These are phyloP conservation scores for Quercus lobata DNA, from an alignment of 331 rosid genomes.

Conservation along the genomic window DNA sequence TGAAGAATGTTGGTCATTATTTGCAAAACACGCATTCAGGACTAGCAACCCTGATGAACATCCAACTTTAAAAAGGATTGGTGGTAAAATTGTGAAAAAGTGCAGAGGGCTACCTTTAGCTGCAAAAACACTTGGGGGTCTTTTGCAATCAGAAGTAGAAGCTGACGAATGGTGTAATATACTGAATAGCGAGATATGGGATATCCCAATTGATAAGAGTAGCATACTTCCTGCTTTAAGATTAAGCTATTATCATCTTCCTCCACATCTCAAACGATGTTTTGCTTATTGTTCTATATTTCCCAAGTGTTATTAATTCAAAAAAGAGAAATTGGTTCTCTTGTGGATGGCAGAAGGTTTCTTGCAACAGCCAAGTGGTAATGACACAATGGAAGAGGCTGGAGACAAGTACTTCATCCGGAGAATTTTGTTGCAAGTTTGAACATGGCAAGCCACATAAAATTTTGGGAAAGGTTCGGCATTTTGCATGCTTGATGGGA, in stretches of 20 bases:
- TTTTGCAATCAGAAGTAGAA: neutral
- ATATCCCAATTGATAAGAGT: slow-evolving; percentile 21
- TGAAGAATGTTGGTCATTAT: too few species aligned
- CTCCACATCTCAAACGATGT: slow-evolving; percentile 35
- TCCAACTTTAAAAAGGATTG: too few species aligned
- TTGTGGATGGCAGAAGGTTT: slow-evolving; percentile 45
- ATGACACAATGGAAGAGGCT: slow-evolving; percentile 26
- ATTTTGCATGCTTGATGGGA: slow-evolving; percentile 26
- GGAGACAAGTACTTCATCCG: slow-evolving; percentile 31
- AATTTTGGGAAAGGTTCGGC: slow-evolving; percentile 25
- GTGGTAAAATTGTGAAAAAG: too few species aligned
- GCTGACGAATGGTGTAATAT: slow-evolving; percentile 27
- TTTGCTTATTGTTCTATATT: slow-evolving; percentile 52
- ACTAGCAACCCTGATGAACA: too few species aligned
- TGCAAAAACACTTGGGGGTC: too few species aligned
- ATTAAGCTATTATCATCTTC: slow-evolving; percentile 45
- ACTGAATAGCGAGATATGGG: slow-evolving; percentile 42
- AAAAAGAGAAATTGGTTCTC: slow-evolving; percentile 26
- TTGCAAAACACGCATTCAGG: too few species aligned
- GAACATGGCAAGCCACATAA: slow-evolving; percentile 21
- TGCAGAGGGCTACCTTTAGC: too few species aligned
- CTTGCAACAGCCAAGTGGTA: slow-evolving; percentile 20
- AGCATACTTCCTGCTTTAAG: slow-evolving; percentile 37
- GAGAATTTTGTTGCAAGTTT: slow-evolving; percentile 21
- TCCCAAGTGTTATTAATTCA: slow-evolving; percentile 32